Conservation (phyloP, 108 stramenopile genomes). For the Nitzschia inconspicua region DNA sequence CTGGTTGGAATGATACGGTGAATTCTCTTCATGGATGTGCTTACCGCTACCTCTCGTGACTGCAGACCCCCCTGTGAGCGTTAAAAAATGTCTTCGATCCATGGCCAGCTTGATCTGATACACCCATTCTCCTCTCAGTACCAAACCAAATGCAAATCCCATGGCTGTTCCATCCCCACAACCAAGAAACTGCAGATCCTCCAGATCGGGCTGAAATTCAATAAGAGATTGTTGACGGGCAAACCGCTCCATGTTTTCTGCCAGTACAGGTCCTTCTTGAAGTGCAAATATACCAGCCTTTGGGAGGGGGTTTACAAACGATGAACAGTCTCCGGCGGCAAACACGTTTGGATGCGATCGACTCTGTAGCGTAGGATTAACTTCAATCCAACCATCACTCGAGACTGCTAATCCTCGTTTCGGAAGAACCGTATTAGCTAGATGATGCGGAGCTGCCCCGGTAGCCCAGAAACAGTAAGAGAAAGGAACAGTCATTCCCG, state of each 20-base stretch:
- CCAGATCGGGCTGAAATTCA: too few relatives aligned
- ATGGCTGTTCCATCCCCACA: too few relatives aligned
- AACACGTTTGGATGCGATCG: conserved; percentile 54
- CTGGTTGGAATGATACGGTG: too few relatives aligned
- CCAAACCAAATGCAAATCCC: too few relatives aligned
- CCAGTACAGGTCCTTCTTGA: conserved; percentile 47
- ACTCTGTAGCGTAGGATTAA: conserved; percentile 51
- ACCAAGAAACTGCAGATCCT: too few relatives aligned
- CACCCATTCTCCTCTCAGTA: too few relatives aligned
- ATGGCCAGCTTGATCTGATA: too few relatives aligned
- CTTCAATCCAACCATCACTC: conserved; percentile 51
- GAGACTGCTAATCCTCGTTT: conserved; percentile 32
- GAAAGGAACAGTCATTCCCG: conserved; percentile 30
- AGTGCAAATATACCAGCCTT: conserved; percentile 72
- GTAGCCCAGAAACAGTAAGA: conserved; percentile 62
- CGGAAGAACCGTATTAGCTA: conserved; percentile 32
- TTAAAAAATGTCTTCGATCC: too few relatives aligned
- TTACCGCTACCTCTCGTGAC: too few relatives aligned
- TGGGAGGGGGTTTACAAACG: conserved; percentile 37
- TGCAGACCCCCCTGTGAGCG: too few relatives aligned
- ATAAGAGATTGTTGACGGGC: neutral
- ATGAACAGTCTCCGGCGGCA: conserved; percentile 64
- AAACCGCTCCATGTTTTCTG: neutral
- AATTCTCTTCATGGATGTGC: too few relatives aligned
- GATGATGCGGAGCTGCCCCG: conserved; percentile 50